A percentile compares a stretch with the other conserved stretches of the same genome.
These are phyloP conservation scores for Saccharomycopsis fibuligera DNA, from an alignment of 805 yeast genomes.

Conservation along the genomic window DNA sequence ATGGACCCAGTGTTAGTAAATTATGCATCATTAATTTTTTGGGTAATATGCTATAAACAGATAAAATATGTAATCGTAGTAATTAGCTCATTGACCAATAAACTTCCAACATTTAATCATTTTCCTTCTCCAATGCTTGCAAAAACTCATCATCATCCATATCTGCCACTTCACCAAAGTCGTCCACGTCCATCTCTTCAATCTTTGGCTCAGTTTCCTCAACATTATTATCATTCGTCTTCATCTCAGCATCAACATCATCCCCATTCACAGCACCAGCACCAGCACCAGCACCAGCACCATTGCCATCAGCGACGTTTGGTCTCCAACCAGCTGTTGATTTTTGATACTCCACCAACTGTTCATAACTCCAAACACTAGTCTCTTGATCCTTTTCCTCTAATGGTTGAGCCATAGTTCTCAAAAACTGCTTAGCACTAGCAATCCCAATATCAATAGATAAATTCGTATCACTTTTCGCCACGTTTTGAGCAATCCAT, in stretches of 20 bases:
- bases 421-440: conserved; percentile 82
- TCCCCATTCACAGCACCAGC: not conserved
- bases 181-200: conserved; percentile 3
- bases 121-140: conserved; percentile 17
- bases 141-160: conserved; percentile 21
- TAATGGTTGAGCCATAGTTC: conserved; percentile 92
- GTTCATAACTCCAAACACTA: conserved; percentile 83
- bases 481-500: conserved; percentile 92
- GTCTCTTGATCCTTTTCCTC: conserved; percentile 86
- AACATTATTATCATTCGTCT: not conserved
- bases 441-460: conserved; percentile 98
- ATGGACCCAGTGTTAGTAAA: too few species aligned
- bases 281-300: not conserved
- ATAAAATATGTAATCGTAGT: too few species aligned
- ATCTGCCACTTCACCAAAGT: conserved; percentile 15
- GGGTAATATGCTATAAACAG: too few species aligned
- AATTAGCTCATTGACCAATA: too few species aligned
- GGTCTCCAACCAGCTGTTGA: not conserved
- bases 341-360: conserved; percentile 51
- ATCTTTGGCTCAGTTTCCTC: not conserved
- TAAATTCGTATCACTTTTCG: conserved; percentile 85
- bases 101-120: too few species aligned
- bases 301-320: not conserved
- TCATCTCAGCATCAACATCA: not conserved
- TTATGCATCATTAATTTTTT: too few species aligned